Evolutionary conservation across 192 early-diverging fungal species (phyloP), one percentile per base, ranked within the genome.

Genomic region (Backusella sp.): DNA sequence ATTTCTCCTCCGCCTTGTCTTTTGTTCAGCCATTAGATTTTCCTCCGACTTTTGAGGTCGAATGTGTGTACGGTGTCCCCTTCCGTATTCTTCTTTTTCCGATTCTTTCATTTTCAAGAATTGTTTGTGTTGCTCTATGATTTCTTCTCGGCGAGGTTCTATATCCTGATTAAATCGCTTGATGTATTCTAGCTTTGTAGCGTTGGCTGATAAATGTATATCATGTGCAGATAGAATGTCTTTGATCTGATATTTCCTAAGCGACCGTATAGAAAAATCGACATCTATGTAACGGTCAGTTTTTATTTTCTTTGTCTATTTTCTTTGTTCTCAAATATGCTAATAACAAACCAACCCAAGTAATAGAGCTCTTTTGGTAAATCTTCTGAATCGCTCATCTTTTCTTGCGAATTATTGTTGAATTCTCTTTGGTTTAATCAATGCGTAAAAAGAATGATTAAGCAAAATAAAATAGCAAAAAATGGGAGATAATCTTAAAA

Each of bases 321-420:
- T 41, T 68, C n/a, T 68, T 37, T 62, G 8, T 56, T n/a, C 8
- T 19, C 42, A 17, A 44, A 15, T 6, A 28, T 12, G 12, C 0
- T 23, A 26, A 26, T 28, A 59, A 59, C 12, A 41, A 8, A 39
- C 37, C 21, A 39, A 69, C 68, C 68, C 11, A 69, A 36, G n/a
- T 69, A 69, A 41, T 69, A 69, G 0, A 69, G 35, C 8, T 69
- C 68, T 39, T 69, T 36, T n/a, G 68, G 68, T 23, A 69, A 8
- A 14, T 21, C 35, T 23, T 35, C 4, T 37, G 34, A 23, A 69
- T 23, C 21, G 41, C 37, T 41, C 68, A 69, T 69, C 46, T 6
- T 49, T 19, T 49, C 15, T 14, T 67, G 14, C 15, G 32, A 30
- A 28, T 66, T 44, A 4, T 56, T n/a, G 6, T 9, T 21, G 19